phyloP scores from a whole-genome alignment of 164 flowering plant species.

The Houttuynia cordata region DNA sequence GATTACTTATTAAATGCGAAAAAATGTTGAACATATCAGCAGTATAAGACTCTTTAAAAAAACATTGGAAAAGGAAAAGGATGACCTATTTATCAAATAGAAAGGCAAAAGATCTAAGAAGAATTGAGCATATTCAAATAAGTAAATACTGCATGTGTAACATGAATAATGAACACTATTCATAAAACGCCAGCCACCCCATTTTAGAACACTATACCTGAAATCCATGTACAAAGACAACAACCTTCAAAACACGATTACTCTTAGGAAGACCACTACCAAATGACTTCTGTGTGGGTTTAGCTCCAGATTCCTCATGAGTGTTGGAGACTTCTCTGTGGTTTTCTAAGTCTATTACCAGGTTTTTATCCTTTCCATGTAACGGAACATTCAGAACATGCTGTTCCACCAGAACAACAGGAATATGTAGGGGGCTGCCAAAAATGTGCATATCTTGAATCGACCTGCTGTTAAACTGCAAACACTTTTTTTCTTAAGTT shows the following conservation, averaged over 20 bases:
- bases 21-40: too few relatives aligned
- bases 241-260: slow-evolving; percentile 62
- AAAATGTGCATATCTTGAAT: slow-evolving; percentile 92
- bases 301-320: slow-evolving; percentile 17
- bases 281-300: slow-evolving; percentile 20
- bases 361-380: slow-evolving; percentile 47
- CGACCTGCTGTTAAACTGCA: slow-evolving; percentile 81
- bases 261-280: slow-evolving; percentile 20
- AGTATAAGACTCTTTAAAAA: too few relatives aligned
- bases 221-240: slow-evolving; percentile 94
- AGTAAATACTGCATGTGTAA: too few relatives aligned
- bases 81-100: too few relatives aligned
- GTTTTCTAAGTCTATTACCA: slow-evolving; percentile 37
- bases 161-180: too few relatives aligned
- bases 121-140: too few relatives aligned
- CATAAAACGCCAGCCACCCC: background rate
- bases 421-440: slow-evolving; percentile 69
- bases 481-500: background rate
- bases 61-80: too few relatives aligned
- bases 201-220: slow-evolving; percentile 41
- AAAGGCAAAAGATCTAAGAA: too few relatives aligned
- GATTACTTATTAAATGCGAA: too few relatives aligned
- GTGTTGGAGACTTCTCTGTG: slow-evolving; percentile 25
- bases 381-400: slow-evolving; percentile 64
- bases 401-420: slow-evolving; percentile 64